phyloP scores from a whole-genome alignment of 1,139 yeast species.

The Meyerozyma carpophila region DNA sequence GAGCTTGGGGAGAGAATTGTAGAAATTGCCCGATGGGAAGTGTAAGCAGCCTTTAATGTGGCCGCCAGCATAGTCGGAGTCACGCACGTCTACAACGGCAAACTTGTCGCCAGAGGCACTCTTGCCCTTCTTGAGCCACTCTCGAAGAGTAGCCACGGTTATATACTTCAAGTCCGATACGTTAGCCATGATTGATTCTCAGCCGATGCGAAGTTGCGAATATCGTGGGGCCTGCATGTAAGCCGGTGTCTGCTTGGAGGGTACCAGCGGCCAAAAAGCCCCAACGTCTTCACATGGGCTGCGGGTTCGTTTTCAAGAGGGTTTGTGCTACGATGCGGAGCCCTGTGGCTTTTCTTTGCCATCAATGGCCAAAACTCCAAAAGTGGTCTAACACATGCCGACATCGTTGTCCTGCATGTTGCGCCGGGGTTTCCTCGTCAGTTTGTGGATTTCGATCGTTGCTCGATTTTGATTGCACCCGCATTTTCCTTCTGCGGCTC shows the following conservation, averaged over 20 bases:
- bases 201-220: not conserved
- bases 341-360: not conserved
- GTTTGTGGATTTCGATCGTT: not conserved
- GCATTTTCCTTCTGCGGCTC: not conserved
- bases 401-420: not conserved
- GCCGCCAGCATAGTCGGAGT: constrained; percentile 40
- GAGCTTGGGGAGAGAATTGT: constrained; percentile 37
- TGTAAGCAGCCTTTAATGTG: constrained; percentile 62
- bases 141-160: constrained; percentile 8
- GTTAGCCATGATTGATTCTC: not conserved
- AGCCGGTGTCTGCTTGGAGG: not conserved
- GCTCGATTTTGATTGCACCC: not conserved
- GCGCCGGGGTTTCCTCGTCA: not conserved
- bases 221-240: not conserved
- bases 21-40: constrained; percentile 53
- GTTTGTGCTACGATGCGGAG: not conserved
- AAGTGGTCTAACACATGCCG: too few relatives aligned
- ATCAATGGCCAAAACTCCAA: too few relatives aligned
- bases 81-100: constrained; percentile 13
- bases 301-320: too few relatives aligned
- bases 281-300: too few relatives aligned
- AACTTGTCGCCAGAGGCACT: constrained; percentile 7
- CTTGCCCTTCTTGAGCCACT: constrained; percentile 8
- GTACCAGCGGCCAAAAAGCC: too few relatives aligned
- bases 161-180: constrained; percentile 10